Conservation (phyloP, 2,329 filamentous ascomycete genomes). For the Fusarium tanahbumbuense region DNA sequence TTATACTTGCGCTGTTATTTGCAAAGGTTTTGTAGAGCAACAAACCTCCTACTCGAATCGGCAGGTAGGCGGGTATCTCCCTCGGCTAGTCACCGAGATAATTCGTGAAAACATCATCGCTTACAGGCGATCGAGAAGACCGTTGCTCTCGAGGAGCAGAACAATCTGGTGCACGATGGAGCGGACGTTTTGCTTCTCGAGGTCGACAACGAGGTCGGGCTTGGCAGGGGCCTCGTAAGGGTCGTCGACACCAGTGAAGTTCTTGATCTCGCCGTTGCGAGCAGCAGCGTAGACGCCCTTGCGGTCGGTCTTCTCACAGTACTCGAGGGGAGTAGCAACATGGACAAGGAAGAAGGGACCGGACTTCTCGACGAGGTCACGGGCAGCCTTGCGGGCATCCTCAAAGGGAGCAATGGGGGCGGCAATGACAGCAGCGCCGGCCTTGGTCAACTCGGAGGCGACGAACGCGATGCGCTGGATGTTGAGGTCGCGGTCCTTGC, state of each 20-base stretch:
- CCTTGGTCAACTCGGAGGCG: constrained; percentile 90
- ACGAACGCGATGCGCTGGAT: constrained; percentile 97
- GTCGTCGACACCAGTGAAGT: constrained; percentile 98
- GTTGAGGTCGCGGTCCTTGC: constrained; percentile 92
- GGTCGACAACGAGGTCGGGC: constrained; percentile 85
- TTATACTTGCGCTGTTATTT: constrained; percentile 32
- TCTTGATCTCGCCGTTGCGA: constrained; percentile 90
- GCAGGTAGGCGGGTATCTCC: constrained; percentile 33
- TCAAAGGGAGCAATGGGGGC: constrained; percentile 97
- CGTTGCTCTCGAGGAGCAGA: constrained; percentile 88
- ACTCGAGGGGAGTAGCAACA: constrained; percentile 90
- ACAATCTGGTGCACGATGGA: constrained; percentile 98
- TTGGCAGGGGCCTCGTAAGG: constrained; percentile 89
- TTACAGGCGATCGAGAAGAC: constrained; percentile 80
- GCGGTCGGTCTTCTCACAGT: constrained; percentile 95
- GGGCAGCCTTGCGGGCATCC: constrained; percentile 77
- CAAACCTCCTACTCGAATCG: constrained; percentile 10
- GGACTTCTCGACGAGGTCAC: constrained; percentile 86
- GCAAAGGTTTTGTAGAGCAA: constrained; percentile 34
- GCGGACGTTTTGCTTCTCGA: constrained; percentile 87
- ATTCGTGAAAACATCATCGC: constrained; percentile 19
- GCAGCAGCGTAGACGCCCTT: constrained; percentile 88
- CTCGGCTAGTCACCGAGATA: constrained; percentile 25
- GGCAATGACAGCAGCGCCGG: constrained; percentile 94
- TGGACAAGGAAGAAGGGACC: constrained; percentile 96